Evolutionary conservation across 2,329 filamentous ascomycete genomes (phyloP), one percentile per base, ranked within the genome.

Genomic region (Colletotrichum ledebouriae): DNA sequence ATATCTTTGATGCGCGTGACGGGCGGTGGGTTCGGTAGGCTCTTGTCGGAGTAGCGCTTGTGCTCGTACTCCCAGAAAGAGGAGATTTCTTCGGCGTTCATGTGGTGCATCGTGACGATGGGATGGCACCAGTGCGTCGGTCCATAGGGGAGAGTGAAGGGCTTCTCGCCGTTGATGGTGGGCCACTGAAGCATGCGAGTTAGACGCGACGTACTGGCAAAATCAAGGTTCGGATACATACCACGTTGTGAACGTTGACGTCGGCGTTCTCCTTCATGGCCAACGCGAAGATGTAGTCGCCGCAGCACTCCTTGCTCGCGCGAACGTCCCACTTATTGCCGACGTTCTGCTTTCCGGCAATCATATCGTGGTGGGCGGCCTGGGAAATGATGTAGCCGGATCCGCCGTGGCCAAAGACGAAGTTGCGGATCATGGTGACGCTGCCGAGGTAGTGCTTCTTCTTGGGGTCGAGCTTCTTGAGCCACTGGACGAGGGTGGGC

Each of bases 81-180:
- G 25, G 81, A 83, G 4, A 87, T 77, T 61, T 88, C 86, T 64
- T 86, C 80, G 69, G 81, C 79, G 20, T 79, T 79, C 70, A 86
- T 79, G 73, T 87, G 85, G 73, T 87, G 85, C 85, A 88, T 87
- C 5, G 86, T 87, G 2, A 83, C 79, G 50, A 87, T 78, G 9
- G 86, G 84, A 57, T 87, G 83, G 73, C 86, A 88, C 85, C 86
- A 88, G 69, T 85, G 78, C n/a, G 75, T 76, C 2, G 76, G 71
- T 42, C 79, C 78, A 67, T 81, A 87, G 1, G 82, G 80, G n/a
- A 88, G 74, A 1, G 81, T 86, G 56, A 79, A 76, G 3, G 84
- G 85, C 68, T 87, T 87, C 72, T 88, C 85, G 69, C 84, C 85
- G 70, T 88, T 87, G 71, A 87, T 80, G 50, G 84, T 83, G 1